phyloP scores from a whole-genome alignment of 2,329 filamentous ascomycete species.

The Claviceps sp. region DNA sequence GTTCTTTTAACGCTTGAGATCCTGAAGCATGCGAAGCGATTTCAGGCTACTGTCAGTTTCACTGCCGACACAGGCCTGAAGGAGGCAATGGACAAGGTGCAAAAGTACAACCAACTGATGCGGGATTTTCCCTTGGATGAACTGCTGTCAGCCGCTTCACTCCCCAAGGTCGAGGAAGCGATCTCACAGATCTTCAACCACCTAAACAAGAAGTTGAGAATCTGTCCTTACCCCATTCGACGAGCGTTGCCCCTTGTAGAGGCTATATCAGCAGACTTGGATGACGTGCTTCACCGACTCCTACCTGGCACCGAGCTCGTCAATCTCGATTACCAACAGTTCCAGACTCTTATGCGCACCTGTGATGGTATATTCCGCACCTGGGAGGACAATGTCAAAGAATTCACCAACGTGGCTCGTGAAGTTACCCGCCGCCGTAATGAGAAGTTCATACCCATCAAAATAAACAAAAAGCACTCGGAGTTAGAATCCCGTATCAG shows the following conservation, averaged over 20 bases:
- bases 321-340: constrained; percentile 84
- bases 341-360: constrained; percentile 69
- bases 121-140: constrained; percentile 95
- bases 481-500: constrained; percentile 83
- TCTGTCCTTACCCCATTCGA: constrained; percentile 88
- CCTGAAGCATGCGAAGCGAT: constrained; percentile 91
- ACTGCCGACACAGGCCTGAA: constrained; percentile 90
- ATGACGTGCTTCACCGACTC: constrained; percentile 71
- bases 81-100: constrained; percentile 88
- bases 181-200: constrained; percentile 83
- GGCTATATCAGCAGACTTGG: constrained; percentile 87
- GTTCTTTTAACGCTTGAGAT: constrained; percentile 88
- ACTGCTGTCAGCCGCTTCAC: constrained; percentile 76
- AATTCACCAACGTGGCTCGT: constrained; percentile 94
- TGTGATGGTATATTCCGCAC: constrained; percentile 77
- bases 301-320: constrained; percentile 80
- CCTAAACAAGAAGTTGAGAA: constrained; percentile 93
- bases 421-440: constrained; percentile 87
- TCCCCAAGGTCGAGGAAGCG: constrained; percentile 80
- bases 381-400: constrained; percentile 94
- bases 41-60: constrained; percentile 95
- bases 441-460: constrained; percentile 98
- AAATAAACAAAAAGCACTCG: constrained; percentile 76
- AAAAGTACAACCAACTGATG: constrained; percentile 99
- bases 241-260: constrained; percentile 89